A percentile compares a stretch with the other conserved stretches of the same genome.
These are phyloP conservation scores for Davidsoniella australis DNA, from an alignment of 2,329 filamentous ascomycete species.

Conservation along the genomic window DNA sequence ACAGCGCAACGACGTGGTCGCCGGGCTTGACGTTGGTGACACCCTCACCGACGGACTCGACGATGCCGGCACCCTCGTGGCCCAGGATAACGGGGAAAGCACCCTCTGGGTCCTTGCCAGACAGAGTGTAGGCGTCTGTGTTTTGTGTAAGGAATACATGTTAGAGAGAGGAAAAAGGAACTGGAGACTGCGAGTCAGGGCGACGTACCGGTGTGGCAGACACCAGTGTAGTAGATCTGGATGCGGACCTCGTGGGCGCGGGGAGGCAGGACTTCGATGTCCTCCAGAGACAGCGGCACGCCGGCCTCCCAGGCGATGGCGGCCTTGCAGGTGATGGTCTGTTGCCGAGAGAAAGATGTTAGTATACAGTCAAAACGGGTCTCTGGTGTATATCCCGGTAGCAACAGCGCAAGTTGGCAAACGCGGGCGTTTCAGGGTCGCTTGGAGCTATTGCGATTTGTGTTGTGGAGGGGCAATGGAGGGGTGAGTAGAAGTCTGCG, in stretches of 20 bases:
- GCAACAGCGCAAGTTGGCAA: not conserved
- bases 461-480: not conserved
- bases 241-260: constrained; percentile 91
- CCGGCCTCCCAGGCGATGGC: constrained; percentile 95
- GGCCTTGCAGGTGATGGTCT: constrained; percentile 95
- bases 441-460: not conserved
- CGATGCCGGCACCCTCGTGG: constrained; percentile 80
- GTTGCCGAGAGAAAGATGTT: constrained; percentile 6
- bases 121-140: constrained; percentile 79
- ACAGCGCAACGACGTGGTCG: constrained; percentile 79
- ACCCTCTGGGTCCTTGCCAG: constrained; percentile 92
- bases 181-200: not conserved
- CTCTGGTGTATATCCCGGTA: not conserved
- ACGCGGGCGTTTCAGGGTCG: not conserved
- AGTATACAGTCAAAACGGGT: not conserved
- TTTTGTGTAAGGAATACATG: not conserved
- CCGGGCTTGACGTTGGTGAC: constrained; percentile 89
- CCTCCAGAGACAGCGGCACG: constrained; percentile 75
- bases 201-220: constrained; percentile 78
- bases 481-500: not conserved
- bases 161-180: not conserved
- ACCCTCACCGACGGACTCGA: constrained; percentile 86
- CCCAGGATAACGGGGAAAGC: constrained; percentile 79
- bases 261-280: constrained; percentile 80
- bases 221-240: constrained; percentile 91